Conservation (phyloP, 2,329 filamentous ascomycete genomes). For the Aurifilum marmelostoma region DNA sequence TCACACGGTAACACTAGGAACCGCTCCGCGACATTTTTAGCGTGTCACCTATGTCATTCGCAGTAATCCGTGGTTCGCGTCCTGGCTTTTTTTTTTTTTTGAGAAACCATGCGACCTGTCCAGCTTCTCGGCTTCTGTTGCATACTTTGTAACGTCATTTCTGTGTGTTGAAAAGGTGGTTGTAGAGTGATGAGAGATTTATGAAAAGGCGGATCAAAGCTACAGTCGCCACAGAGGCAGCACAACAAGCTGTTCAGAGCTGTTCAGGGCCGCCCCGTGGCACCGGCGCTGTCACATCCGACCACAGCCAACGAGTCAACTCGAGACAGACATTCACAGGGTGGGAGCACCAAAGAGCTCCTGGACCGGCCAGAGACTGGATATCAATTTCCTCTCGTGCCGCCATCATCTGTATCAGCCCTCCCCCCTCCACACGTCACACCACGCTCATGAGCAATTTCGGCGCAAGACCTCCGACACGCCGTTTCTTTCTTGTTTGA, state of each 20-base stretch:
- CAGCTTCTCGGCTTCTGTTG: not conserved
- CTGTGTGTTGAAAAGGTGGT: too few relatives aligned
- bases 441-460: not conserved
- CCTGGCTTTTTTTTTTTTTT: too few relatives aligned
- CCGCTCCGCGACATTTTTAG: not conserved
- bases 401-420: conserved; percentile 3
- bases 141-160: not conserved
- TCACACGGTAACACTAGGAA: not conserved
- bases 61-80: not conserved
- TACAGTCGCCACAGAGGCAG: not conserved
- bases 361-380: not conserved
- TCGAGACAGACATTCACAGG: not conserved
- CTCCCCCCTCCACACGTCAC: conserved; percentile 3
- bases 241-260: not conserved
- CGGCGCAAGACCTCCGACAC: not conserved
- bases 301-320: not conserved
- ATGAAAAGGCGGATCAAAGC: not conserved
- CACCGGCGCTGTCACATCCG: not conserved
- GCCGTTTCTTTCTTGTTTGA: not conserved
- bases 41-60: not conserved
- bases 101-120: too few relatives aligned
- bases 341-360: not conserved
- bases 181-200: not conserved
- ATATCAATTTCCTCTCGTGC: conserved; percentile 11
- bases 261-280: not conserved